These are phyloP conservation scores for Blakeslea trispora DNA, from an alignment of 371 early-diverging fungal species.

Conservation along the genomic window DNA sequence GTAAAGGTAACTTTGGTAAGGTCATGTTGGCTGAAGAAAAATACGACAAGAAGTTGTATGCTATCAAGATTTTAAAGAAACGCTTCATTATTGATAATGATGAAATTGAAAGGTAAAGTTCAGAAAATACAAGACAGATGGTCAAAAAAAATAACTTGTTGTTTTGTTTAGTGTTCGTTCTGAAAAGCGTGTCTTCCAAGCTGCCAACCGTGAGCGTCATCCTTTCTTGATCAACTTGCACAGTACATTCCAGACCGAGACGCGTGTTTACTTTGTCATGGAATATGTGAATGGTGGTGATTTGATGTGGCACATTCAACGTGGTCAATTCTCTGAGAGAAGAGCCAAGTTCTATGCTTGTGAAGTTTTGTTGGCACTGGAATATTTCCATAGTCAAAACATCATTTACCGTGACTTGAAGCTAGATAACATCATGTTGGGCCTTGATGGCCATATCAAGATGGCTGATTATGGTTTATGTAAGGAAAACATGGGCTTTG, in stretches of 20 bases:
- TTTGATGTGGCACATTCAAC: slow-evolving; percentile 96
- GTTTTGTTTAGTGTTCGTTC: slow-evolving; percentile 67
- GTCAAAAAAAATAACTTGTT: too few species aligned
- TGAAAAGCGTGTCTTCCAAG: slow-evolving; percentile 93
- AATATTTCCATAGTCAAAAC: slow-evolving; percentile 52
- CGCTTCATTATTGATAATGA: slow-evolving; percentile 90
- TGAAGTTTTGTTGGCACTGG: slow-evolving; percentile 95
- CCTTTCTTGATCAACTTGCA: slow-evolving; percentile 97
- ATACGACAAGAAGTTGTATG: slow-evolving; percentile 74
- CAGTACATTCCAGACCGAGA: slow-evolving; percentile 94
- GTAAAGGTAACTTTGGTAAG: slow-evolving; percentile 98
- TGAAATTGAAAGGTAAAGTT: slow-evolving; percentile 76
- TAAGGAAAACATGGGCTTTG: slow-evolving; percentile 57
- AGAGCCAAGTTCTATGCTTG: slow-evolving; percentile 96
- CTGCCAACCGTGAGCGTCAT: slow-evolving; percentile 87
- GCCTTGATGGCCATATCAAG: slow-evolving; percentile 95
- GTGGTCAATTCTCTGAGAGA: slow-evolving; percentile 82
- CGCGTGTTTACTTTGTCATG: slow-evolving; percentile 97
- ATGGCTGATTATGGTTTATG: slow-evolving; percentile 96
- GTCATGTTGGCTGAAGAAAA: slow-evolving; percentile 96
- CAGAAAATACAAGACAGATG: background rate
- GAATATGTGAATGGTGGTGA: slow-evolving; percentile 99
- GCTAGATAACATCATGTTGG: slow-evolving; percentile 50
- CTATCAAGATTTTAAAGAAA: slow-evolving; percentile 98
- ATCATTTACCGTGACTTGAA: slow-evolving; percentile 56